phyloP scores from a whole-genome alignment of 257 asterid species.

The Anisodus tanguticus region DNA sequence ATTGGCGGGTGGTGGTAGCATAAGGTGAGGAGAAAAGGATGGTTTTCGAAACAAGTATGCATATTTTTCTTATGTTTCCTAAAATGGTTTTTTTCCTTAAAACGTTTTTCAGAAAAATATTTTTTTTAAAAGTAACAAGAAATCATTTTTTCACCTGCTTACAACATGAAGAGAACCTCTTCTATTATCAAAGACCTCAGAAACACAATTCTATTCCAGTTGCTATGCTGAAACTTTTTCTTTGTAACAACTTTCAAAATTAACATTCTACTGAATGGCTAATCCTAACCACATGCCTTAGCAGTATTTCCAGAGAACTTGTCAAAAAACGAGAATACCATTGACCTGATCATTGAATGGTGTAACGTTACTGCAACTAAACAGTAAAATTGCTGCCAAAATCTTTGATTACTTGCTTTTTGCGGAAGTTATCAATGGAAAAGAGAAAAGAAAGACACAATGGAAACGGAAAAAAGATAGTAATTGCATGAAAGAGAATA shows the following conservation, averaged over 20 bases:
- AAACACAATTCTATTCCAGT: constrained; percentile 1
- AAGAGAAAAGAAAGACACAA: neutral
- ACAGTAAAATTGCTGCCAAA: neutral
- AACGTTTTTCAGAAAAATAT: neutral
- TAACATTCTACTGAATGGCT: neutral
- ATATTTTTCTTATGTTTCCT: neutral
- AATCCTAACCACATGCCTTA: neutral
- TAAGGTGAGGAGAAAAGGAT: neutral
- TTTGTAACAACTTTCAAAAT: neutral
- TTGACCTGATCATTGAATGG: neutral
- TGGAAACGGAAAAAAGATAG: neutral
- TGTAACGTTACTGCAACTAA: neutral
- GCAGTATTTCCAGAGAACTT: neutral
- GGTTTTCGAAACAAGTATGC: neutral
- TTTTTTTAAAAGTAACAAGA: neutral
- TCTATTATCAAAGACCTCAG: neutral
- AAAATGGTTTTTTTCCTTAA: neutral
- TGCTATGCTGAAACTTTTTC: neutral
- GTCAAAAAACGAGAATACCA: neutral
- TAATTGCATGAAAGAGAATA: neutral
- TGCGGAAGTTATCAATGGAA: neutral
- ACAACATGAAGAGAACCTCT: neutral
- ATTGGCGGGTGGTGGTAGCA: neutral
- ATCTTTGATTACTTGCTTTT: neutral
- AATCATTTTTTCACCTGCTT: neutral